Conservation (phyloP, 352 stramenopile genomes). For the Globisporangium okanoganense region DNA sequence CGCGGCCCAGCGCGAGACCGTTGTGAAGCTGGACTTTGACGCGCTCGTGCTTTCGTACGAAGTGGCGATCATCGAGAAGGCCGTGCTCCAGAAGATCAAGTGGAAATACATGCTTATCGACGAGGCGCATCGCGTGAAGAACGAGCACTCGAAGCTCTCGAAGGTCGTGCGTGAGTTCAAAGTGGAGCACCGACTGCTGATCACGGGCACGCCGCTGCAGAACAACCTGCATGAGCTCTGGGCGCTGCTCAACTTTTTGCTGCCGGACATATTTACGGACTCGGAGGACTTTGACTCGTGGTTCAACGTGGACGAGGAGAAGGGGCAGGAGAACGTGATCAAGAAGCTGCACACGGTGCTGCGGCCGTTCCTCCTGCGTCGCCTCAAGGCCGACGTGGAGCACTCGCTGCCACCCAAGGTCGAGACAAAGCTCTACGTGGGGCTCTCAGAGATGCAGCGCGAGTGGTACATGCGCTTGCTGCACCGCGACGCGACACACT, state of each 20-base stretch:
- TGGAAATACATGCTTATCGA: constrained; percentile 98
- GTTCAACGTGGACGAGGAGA: constrained; percentile 97
- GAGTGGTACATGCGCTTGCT: constrained; percentile 98
- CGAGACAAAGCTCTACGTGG: constrained; percentile 99
- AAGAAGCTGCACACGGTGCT: constrained; percentile 98
- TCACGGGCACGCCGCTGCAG: constrained; percentile 98
- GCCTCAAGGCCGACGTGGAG: constrained; percentile 98
- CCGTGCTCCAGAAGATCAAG: constrained; percentile 91
- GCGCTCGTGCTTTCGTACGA: constrained; percentile 92
- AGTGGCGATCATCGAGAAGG: constrained; percentile 94
- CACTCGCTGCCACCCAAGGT: constrained; percentile 97
- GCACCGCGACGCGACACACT: constrained; percentile 92
- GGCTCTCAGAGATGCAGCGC: constrained; percentile 96
- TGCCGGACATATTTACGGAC: constrained; percentile 92
- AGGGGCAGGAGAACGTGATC: constrained; percentile 96
- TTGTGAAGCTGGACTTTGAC: constrained; percentile 88
- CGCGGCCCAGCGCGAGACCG: constrained; percentile 87
- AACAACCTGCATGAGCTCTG: constrained; percentile 99
- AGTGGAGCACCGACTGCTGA: constrained; percentile 93
- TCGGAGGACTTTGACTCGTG: constrained; percentile 98
- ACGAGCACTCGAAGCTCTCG: constrained; percentile 91
- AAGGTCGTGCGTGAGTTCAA: constrained; percentile 86
- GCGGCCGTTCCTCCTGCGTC: constrained; percentile 96
- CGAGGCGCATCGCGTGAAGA: constrained; percentile 99
- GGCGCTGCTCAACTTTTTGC: constrained; percentile 99